Conservation (phyloP, 192 early-diverging fungal genomes). For the Pilaira anomala region DNA sequence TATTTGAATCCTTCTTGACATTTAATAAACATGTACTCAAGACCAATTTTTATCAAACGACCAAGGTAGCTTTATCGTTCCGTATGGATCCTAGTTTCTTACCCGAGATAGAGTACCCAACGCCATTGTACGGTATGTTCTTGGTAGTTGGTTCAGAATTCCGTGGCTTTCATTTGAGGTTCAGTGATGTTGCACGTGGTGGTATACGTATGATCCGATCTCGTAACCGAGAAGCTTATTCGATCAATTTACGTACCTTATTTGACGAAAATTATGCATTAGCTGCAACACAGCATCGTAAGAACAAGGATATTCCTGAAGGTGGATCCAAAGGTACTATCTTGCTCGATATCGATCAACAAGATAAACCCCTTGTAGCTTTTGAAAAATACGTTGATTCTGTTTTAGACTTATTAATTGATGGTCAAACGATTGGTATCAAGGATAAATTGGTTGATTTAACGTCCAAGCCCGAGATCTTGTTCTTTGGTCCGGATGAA, state of each 20-base stretch:
- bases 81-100: slow-evolving; percentile 91
- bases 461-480: slow-evolving; percentile 91
- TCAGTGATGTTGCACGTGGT: slow-evolving; percentile 96
- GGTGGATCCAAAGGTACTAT: slow-evolving; percentile 99
- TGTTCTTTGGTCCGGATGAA: slow-evolving; percentile 99
- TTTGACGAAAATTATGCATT: slow-evolving; percentile 99
- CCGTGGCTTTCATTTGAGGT: slow-evolving; percentile 98
- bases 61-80: slow-evolving; percentile 99
- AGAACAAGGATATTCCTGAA: slow-evolving; percentile 99
- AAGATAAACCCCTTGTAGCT: slow-evolving; percentile 90
- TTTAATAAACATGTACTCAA: slow-evolving; percentile 98
- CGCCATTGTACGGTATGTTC: slow-evolving; percentile 90
- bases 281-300: slow-evolving; percentile 94
- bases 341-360: slow-evolving; percentile 85
- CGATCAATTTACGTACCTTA: slow-evolving; percentile 93
- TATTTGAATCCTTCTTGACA: slow-evolving; percentile 89
- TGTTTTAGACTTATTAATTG: slow-evolving; percentile 88
- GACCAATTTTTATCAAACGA: slow-evolving; percentile 99
- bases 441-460: slow-evolving; percentile 94
- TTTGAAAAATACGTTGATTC: slow-evolving; percentile 99
- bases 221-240: slow-evolving; percentile 93
- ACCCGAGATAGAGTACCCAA: slow-evolving; percentile 93
- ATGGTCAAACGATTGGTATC: slow-evolving; percentile 92
- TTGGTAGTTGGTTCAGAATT: slow-evolving; percentile 95
- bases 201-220: slow-evolving; percentile 98